Evolutionary conservation across 2,329 filamentous ascomycete species (phyloP), one percentile per base, ranked within the genome.

Genomic region (Truncatella angustata): DNA sequence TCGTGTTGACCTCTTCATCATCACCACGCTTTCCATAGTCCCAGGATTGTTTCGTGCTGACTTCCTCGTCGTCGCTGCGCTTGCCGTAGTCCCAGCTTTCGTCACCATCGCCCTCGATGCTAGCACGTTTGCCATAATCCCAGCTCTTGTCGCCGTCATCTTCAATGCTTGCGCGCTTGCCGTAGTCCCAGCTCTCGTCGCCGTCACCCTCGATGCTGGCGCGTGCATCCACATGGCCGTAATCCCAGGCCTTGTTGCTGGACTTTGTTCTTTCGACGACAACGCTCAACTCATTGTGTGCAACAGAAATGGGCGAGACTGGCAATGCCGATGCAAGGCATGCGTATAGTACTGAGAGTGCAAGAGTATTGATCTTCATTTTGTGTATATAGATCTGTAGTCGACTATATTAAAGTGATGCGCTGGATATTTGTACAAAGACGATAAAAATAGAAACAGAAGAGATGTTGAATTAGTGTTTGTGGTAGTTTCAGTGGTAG

Each of bases 31-130:
- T 43, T 18, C 39, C 39, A 21, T 43, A 43, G 21, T 43, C 39
- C 39, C 39, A 43, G 5, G 18, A 14, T 23, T 43, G 18, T 4
- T 43, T 24, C 18, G 39, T 12, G 40, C 28, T 23, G 10, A 28
- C 40, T n/a, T n/a, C n/a, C 12, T 21, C 12, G 20, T 21, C 14
- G 23, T 44, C 40, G 16, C 40, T 26, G 5, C 21, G 40, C 40
- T 44, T 44, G 21, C 40, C 40, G n/a, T 44, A 44, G 23, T 44
- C 40, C 40, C 40, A 44, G 10, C n/a, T 23, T 23, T 44, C 40
- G 21, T 44, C 23, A 6, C 40, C 65, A n/a, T 75, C 68, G 4
- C 70, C 67, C 6, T 69, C 68, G 3, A 65, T 59, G 34, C 62
- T 67, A 4, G 54, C 66, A 7, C 73, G 69, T 52, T 39, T 52